Conservation (phyloP, 2,329 filamentous ascomycete genomes). For the Botryotinia convoluta region DNA sequence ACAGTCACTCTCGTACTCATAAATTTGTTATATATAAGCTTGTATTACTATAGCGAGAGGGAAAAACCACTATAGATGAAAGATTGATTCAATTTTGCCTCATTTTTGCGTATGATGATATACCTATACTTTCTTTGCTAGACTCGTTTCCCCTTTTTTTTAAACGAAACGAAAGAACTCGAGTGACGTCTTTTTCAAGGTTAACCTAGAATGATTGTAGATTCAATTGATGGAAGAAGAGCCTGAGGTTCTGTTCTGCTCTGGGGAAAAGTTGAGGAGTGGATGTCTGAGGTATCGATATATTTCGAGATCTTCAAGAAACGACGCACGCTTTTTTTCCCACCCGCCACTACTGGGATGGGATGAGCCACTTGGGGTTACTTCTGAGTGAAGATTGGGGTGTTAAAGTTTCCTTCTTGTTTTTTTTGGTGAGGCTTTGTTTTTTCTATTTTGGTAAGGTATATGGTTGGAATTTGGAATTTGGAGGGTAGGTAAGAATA, state of each 20-base stretch:
- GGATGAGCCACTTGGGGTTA: neutral
- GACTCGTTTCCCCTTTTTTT: neutral
- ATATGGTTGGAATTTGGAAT: no score
- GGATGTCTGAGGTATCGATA: neutral
- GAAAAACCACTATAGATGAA: neutral
- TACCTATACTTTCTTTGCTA: neutral
- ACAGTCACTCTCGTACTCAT: neutral
- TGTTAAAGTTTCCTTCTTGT: no score
- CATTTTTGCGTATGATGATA: neutral
- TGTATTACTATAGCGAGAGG: neutral
- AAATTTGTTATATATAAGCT: neutral
- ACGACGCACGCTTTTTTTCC: neutral
- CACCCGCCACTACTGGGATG: neutral
- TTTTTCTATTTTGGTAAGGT: no score
- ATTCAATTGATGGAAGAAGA: neutral
- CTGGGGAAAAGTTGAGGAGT: neutral
- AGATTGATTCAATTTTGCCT: neutral
- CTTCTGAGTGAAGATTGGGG: neutral
- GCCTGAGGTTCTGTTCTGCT: neutral
- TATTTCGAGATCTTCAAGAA: neutral
- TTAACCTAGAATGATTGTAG: neutral
- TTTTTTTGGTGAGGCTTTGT: no score
- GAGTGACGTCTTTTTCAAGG: neutral
- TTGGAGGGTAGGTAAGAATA: no score
- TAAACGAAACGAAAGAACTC: neutral